These are phyloP conservation scores for Arbutus unedo DNA, from an alignment of 148 eudicot genomes.

Conservation along the genomic window DNA sequence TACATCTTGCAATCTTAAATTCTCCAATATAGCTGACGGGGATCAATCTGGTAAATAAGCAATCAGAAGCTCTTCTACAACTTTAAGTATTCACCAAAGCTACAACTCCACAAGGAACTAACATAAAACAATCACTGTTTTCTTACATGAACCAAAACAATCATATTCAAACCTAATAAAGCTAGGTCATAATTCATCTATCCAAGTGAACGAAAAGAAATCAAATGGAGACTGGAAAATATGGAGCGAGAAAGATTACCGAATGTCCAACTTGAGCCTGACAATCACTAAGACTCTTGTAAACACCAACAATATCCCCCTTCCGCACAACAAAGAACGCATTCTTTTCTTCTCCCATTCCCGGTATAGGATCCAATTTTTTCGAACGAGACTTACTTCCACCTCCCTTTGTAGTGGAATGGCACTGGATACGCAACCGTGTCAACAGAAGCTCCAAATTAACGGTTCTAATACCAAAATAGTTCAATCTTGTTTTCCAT, in stretches of 20 bases:
- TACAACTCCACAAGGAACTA: not conserved
- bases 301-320: constrained; percentile 69
- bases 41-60: constrained; percentile 1
- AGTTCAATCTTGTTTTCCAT: constrained; percentile 19
- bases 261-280: constrained; percentile 70
- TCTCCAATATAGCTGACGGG: not conserved
- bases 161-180: not conserved
- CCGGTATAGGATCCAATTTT: constrained; percentile 17
- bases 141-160: not conserved
- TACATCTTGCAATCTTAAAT: not conserved
- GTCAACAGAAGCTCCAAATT: constrained; percentile 27
- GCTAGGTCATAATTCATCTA: not conserved
- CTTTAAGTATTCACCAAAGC: not conserved
- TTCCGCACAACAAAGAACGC: constrained; percentile 64
- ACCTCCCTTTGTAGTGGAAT: constrained; percentile 32
- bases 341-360: constrained; percentile 42
- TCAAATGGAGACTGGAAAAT: not conserved
- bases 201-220: not conserved
- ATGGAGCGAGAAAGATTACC: constrained; percentile 28
- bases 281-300: constrained; percentile 59
- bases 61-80: not conserved
- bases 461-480: constrained; percentile 20
- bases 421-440: constrained; percentile 32
- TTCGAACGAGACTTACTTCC: constrained; percentile 21
- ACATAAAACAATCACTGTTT: not conserved